Evolutionary conservation across 2,329 filamentous ascomycete genomes (phyloP).

Genomic region (Chrysoporthe deuterocubensis): DNA sequence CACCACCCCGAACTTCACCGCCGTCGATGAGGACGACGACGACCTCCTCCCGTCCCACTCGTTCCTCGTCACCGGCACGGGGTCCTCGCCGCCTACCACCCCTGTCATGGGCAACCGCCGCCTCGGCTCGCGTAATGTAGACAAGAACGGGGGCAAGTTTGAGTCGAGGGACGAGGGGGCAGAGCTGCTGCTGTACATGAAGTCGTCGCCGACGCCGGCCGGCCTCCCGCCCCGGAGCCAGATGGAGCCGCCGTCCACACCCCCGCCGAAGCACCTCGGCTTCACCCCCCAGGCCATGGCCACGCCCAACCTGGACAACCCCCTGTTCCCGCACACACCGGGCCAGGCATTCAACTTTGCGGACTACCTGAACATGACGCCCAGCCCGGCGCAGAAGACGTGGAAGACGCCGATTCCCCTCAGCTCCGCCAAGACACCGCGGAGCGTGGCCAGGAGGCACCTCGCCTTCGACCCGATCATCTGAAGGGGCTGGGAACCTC

Average conservation of each 20-base stretch:
- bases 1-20: slow-evolving; percentile 63
- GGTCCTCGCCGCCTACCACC: slow-evolving; percentile 76
- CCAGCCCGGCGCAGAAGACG: slow-evolving; percentile 86
- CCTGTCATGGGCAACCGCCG: slow-evolving; percentile 69
- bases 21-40: slow-evolving; percentile 79
- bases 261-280: slow-evolving; percentile 71
- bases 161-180: slow-evolving; percentile 76
- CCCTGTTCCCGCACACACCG: slow-evolving; percentile 73
- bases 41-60: slow-evolving; percentile 77
- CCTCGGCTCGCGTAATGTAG: slow-evolving; percentile 51
- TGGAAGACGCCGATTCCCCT: slow-evolving; percentile 80
- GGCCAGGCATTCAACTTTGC: slow-evolving; percentile 88
- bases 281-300: slow-evolving; percentile 86
- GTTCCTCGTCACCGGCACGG: slow-evolving; percentile 66
- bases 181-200: slow-evolving; percentile 80
- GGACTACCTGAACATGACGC: slow-evolving; percentile 97
- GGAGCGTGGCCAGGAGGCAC: slow-evolving; percentile 72
- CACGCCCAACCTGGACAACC: slow-evolving; percentile 74
- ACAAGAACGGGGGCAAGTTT: slow-evolving; percentile 44
- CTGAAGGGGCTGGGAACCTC: neutral
- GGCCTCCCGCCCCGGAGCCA: slow-evolving; percentile 57
- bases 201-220: slow-evolving; percentile 87
- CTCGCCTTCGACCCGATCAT: slow-evolving; percentile 79
- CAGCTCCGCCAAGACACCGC: slow-evolving; percentile 54
- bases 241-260: slow-evolving; percentile 76